Base-by-base conservation (phyloP, 805 yeast species). In the Candida cerambycidarum region DNA sequence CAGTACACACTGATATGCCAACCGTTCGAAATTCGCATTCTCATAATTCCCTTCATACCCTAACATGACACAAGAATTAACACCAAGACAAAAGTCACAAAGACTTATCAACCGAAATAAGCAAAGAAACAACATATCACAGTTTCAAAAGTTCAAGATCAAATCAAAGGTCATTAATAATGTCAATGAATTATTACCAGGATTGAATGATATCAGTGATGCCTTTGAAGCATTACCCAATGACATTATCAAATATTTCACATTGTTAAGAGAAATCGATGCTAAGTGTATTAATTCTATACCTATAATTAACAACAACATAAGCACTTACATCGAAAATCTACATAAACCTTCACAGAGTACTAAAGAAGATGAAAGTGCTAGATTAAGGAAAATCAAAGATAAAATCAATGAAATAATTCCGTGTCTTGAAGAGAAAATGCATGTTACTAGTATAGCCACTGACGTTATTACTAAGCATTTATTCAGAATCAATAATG, bases 361-460 rank as follows among this genome's bases (percentile, higher is more conserved):
- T 2, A 34, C 15, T 19, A 23, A 28, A 9, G 38, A 32, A 12
- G 29, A 15, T 29, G 28, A 44, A 40, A 21, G 42, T 44, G 19
- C 43, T 16, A 38, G 37, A 41, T 24, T 36, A 9, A 28, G 6
- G 3, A 12, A 13, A 56, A 74, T 79, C 44, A 62, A 74, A 42
- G 70, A 71, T 21, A 65, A 72, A 43, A 68, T 79, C 49, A 72
- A 69, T 48, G 96, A 87, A 44, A 72, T 92, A 43, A 80, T 92
- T 70, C 97, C 98, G 0, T 87, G 96, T 47, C 65, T 92, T 42
- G 98, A 92, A 59, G 97, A 93, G 61, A 93, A 93, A 64, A 89
- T 93, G 95, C 97, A 92, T 61, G 97, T 93, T 32, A 92, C 97
- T 4, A 83, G 92, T 1, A 83, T 88, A 30, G 97, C 97, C 16